Evolutionary conservation across 148 eudicot species (phyloP).

Genomic region (Rheum nobile): DNA sequence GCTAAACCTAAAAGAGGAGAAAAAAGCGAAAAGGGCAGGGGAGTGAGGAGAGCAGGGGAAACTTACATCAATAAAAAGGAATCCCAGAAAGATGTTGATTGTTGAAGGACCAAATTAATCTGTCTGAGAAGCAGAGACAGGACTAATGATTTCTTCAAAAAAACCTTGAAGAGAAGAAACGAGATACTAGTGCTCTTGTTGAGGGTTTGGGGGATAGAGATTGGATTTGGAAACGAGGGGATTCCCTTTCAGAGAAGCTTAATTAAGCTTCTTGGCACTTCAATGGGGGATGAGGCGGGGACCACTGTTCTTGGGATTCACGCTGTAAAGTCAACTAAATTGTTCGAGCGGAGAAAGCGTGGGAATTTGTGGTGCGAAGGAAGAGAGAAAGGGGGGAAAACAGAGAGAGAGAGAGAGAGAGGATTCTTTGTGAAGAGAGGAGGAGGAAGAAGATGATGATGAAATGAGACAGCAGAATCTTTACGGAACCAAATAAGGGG

Average conservation of each 20-base stretch:
- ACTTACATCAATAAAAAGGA: conserved; percentile 7
- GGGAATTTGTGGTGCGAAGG: neutral
- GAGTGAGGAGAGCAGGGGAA: neutral
- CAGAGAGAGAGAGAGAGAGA: neutral
- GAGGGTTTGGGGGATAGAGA: neutral
- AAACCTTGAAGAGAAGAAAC: neutral
- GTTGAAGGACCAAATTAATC: neutral
- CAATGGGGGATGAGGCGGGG: neutral
- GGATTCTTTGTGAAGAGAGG: neutral
- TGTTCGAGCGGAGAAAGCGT: conserved; percentile 1
- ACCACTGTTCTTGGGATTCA: conserved; percentile 36
- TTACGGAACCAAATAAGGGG: neutral
- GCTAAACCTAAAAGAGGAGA: neutral
- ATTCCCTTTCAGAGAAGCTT: neutral
- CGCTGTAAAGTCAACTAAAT: conserved; percentile 47
- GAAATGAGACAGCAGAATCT: neutral
- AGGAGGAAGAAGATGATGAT: neutral
- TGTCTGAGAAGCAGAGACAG: conserved; percentile 3
- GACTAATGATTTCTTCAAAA: neutral
- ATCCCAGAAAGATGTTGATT: neutral
- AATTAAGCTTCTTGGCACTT: neutral
- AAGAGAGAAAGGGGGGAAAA: neutral
- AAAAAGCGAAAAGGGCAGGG: neutral
- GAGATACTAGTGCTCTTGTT: neutral
- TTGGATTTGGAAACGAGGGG: neutral